These are phyloP conservation scores for Furcasterigmium furcatum DNA, from an alignment of 2,329 filamentous ascomycete genomes.

Conservation along the genomic window DNA sequence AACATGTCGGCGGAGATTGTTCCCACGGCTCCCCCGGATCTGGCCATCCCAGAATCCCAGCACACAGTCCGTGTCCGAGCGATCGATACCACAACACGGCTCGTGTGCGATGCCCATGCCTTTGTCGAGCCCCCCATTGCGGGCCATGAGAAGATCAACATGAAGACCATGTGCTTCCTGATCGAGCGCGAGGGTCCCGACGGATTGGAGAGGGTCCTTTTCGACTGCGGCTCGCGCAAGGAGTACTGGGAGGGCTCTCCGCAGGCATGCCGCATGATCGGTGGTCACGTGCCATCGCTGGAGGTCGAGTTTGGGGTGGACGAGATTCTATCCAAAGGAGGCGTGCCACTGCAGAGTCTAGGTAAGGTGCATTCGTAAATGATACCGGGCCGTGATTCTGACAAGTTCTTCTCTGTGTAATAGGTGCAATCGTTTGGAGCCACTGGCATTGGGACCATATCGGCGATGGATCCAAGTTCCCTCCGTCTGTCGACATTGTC, in stretches of 20 bases:
- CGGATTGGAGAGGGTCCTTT: constrained; percentile 7
- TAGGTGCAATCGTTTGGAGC: constrained; percentile 21
- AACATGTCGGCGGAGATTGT: no score
- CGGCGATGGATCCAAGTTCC: constrained; percentile 20
- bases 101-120: constrained; percentile 9
- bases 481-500: constrained; percentile 15
- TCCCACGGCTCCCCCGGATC: neutral
- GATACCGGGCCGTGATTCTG: neutral
- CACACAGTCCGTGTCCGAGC: constrained; percentile 11
- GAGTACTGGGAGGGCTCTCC: constrained; percentile 13
- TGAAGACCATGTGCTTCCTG: constrained; percentile 12
- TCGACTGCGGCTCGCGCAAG: constrained; percentile 12
- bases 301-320: constrained; percentile 11
- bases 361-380: constrained; percentile 6
- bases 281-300: constrained; percentile 5
- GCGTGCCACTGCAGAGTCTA: constrained; percentile 6
- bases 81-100: constrained; percentile 10
- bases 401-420: no score
- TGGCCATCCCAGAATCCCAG: neutral
- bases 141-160: constrained; percentile 14
- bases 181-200: constrained; percentile 3
- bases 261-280: constrained; percentile 1
- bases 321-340: constrained; percentile 9
- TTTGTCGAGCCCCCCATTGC: constrained; percentile 11
- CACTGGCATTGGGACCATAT: constrained; percentile 24